phyloP scores from a whole-genome alignment of 1,284 basidiomycete species.

The Cutaneotrichosporon sp. region DNA sequence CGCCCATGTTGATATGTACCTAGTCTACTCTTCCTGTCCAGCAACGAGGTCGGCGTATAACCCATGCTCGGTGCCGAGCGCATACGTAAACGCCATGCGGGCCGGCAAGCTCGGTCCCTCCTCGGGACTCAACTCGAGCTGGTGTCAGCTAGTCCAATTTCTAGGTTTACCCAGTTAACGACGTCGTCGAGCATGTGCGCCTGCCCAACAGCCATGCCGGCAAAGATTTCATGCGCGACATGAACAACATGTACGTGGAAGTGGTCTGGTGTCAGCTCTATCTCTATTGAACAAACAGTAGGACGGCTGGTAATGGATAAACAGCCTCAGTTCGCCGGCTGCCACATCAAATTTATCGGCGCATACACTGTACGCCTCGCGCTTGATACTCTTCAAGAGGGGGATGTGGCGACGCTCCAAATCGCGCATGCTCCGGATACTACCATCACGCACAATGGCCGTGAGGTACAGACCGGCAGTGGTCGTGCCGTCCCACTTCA shows the following conservation, averaged over 20 bases:
- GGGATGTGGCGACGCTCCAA: constrained; percentile 64
- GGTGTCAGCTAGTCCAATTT: constrained; percentile 14
- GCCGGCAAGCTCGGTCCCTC: constrained; percentile 59
- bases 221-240: constrained; percentile 62
- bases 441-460: constrained; percentile 62
- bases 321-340: constrained; percentile 68
- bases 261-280: constrained; percentile 63
- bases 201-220: constrained; percentile 81
- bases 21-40: neutral
- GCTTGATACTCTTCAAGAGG: constrained; percentile 66
- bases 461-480: constrained; percentile 67
- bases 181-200: constrained; percentile 91
- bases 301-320: constrained; percentile 91
- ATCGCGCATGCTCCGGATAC: constrained; percentile 69
- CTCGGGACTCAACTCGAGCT: constrained; percentile 62
- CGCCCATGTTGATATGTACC: no score
- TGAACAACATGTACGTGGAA: constrained; percentile 94
- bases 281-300: constrained; percentile 68
- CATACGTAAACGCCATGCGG: constrained; percentile 75
- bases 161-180: constrained; percentile 68
- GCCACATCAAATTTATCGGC: constrained; percentile 71
- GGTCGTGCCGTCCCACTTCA: constrained; percentile 84
- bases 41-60: constrained; percentile 54
- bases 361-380: constrained; percentile 64
- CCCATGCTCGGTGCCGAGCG: constrained; percentile 74